phyloP scores from a whole-genome alignment of 1,139 yeast genomes.

The Candida pseudoviswanathii region DNA sequence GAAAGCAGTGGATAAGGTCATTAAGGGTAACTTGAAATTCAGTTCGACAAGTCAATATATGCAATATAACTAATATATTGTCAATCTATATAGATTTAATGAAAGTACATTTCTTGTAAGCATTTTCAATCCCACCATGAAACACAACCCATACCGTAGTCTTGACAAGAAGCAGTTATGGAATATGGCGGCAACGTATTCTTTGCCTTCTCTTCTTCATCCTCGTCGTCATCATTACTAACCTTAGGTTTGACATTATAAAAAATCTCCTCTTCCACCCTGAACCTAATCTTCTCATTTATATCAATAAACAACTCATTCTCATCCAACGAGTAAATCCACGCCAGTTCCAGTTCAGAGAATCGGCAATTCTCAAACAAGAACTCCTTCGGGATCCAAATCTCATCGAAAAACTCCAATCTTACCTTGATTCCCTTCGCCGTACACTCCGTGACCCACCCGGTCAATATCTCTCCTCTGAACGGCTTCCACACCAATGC shows the following conservation, averaged over 20 bases:
- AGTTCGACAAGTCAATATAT: conserved; percentile 95
- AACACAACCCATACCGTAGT: conserved; percentile 94
- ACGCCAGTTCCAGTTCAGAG: conserved; percentile 78
- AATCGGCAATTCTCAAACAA: conserved; percentile 79
- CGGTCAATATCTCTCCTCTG: conserved; percentile 90
- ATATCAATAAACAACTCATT: conserved; percentile 79
- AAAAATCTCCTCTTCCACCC: conserved; percentile 88
- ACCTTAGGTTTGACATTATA: conserved; percentile 78
- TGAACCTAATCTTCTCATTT: conserved; percentile 86
- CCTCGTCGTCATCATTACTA: conserved; percentile 50
- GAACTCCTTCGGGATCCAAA: conserved; percentile 79
- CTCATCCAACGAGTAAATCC: conserved; percentile 88
- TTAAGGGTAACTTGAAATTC: conserved; percentile 97
- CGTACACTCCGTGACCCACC: conserved; percentile 89
- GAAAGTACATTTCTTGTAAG: background rate
- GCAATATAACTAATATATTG: conserved; percentile 71
- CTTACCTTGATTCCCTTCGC: conserved; percentile 83
- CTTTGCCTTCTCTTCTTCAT: conserved; percentile 29
- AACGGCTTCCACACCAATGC: conserved; percentile 89
- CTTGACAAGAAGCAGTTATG: conserved; percentile 86
- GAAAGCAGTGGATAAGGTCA: conserved; percentile 96
- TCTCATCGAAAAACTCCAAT: conserved; percentile 88
- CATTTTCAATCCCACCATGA: conserved; percentile 85
- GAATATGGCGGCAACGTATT: conserved; percentile 73
- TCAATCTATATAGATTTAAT: background rate